Evolutionary conservation across 208 protist species (phyloP), one percentile per base, ranked within the genome.

Genomic region (Trypanosoma cruzi): DNA sequence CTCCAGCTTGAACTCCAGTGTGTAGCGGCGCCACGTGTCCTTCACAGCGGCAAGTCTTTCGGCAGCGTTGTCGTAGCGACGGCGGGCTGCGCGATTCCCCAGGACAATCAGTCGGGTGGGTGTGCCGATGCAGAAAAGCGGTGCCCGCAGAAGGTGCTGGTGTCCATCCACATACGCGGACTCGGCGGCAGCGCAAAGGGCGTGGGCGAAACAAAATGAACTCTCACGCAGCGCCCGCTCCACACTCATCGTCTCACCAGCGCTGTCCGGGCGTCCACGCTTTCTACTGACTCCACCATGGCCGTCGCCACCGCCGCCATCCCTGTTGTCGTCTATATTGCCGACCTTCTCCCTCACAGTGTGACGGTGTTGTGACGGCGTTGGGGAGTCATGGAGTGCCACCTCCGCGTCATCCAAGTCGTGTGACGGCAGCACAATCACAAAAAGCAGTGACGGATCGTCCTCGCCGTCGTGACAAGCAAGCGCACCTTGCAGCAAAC

Each of bases 91-190:
- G 1, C 37, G 34, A 64, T 90, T 93, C 20, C 84, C 84, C 22
- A 93, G 59, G 13, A 93, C 61, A 57, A 90, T 90, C 20, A 93
- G 54, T n/a, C 84, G 79, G 18, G 88, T 93, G 14, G 84, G 84
- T 4, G 84, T 85, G 18, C 67, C 75, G 65, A 93, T 90, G 54
- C 76, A 81, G 63, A 93, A 93, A 32, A 90, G 76, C 1, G 88
- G 84, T 4, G 76, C 73, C 8, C 80, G 75, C 26, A 93, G 75
- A 11, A 86, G 62, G 61, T 90, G 85, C 66, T 93, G 88, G 34
- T 90, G 84, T 1, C 88, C 88, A 56, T 93, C 88, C 20, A 93
- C 77, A 73, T 93, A 93, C 26, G 65, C 84, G 0, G 82, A 73
- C 67, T 88, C 82, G 16, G 60, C 46, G 5, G 84, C 80, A 2